Conservation (phyloP, 1,284 basidiomycete species). For the Limonomyces culmigenus region DNA sequence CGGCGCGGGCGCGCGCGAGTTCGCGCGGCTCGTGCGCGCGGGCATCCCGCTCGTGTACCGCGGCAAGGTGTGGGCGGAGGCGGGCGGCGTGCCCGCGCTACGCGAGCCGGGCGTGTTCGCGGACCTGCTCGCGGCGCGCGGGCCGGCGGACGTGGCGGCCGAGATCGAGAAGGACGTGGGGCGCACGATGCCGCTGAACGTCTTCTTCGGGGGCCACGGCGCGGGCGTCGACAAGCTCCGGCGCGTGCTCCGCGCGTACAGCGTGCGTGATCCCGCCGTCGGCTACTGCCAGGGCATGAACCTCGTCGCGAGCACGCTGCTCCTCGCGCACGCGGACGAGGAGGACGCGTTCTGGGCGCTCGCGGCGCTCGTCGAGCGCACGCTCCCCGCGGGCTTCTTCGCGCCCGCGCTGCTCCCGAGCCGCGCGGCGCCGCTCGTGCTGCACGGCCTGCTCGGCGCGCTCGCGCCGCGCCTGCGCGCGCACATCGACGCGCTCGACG, state of each 20-base stretch:
- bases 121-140: conserved; percentile 56
- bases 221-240: conserved; percentile 86
- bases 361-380: conserved; percentile 73
- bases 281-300: conserved; percentile 95
- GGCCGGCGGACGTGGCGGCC: conserved; percentile 33
- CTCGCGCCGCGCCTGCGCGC: conserved; percentile 57
- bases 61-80: conserved; percentile 83
- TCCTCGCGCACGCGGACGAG: conserved; percentile 84
- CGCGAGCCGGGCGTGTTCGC: conserved; percentile 84
- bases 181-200: conserved; percentile 87
- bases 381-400: conserved; percentile 74
- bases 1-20: conserved; percentile 55
- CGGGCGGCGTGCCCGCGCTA: conserved; percentile 81
- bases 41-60: conserved; percentile 86
- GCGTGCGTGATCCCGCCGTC: conserved; percentile 71
- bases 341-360: conserved; percentile 98
- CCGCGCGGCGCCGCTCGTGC: conserved; percentile 83
- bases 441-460: conserved; percentile 76
- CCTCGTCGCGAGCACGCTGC: conserved; percentile 81
- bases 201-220: conserved; percentile 94
- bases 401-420: conserved; percentile 74
- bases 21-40: conserved; percentile 61
- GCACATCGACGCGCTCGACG: conserved; percentile 67
- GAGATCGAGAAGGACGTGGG: conserved; percentile 97
- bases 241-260: conserved; percentile 80